phyloP scores from a whole-genome alignment of 805 yeast genomes.

The Candida maesae region DNA sequence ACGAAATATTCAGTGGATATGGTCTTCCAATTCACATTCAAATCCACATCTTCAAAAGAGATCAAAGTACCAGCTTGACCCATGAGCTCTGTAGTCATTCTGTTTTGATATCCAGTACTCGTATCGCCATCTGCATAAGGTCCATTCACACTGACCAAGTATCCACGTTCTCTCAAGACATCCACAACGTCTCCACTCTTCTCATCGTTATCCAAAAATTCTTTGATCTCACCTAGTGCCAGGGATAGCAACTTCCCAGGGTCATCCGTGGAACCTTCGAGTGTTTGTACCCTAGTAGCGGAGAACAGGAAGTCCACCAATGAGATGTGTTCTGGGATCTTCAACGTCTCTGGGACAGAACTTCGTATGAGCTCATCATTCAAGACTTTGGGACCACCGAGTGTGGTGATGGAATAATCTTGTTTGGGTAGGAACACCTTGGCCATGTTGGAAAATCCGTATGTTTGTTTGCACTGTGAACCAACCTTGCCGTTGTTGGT shows the following conservation, averaged over 20 bases:
- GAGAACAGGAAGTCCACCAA: conserved; percentile 9
- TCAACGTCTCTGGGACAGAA: conserved; percentile 11
- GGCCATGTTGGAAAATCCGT: conserved; percentile 10
- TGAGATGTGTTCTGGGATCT: conserved; percentile 11
- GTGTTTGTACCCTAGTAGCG: conserved; percentile 5
- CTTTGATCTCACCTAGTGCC: conserved; percentile 9
- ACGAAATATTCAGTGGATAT: conserved; percentile 9
- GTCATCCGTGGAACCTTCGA: conserved; percentile 8
- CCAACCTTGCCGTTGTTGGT: too few relatives aligned
- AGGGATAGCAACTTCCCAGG: conserved; percentile 8
- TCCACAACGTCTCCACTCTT: conserved; percentile 8
- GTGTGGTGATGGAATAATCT: neutral
- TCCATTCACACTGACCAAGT: conserved; percentile 4
- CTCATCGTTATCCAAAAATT: conserved; percentile 9
- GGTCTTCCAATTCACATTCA: conserved; percentile 1
- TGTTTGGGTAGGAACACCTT: conserved; percentile 6
- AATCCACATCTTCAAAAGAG: conserved; percentile 3
- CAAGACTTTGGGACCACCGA: neutral
- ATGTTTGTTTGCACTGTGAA: conserved; percentile 1
- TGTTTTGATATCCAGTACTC: neutral
- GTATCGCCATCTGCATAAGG: neutral
- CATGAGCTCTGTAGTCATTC: too few relatives aligned
- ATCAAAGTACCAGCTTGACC: too few relatives aligned
- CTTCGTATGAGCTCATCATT: conserved; percentile 8
- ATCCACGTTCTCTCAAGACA: conserved; percentile 11